Conservation (phyloP, 2,329 filamentous ascomycete genomes). For the Ophiostoma sp. region DNA sequence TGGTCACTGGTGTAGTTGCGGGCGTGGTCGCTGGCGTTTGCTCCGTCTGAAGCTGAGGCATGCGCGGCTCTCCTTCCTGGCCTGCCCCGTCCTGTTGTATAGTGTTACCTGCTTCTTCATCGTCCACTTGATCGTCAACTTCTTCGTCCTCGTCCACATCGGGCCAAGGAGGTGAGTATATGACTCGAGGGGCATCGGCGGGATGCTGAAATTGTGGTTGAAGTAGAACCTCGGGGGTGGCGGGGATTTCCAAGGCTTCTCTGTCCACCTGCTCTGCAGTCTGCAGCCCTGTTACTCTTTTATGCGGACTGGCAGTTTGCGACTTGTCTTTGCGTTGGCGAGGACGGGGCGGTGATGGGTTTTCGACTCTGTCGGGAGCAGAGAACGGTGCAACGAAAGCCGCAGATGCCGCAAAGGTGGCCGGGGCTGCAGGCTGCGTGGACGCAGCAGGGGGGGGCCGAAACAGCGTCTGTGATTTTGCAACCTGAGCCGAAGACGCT, state of each 20-base stretch:
- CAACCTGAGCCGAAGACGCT: background rate
- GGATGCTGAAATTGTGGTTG: background rate
- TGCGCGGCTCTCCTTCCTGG: background rate
- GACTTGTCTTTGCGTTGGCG: background rate
- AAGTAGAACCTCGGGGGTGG: background rate
- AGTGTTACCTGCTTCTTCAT: background rate
- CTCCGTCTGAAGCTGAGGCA: background rate
- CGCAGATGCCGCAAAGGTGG: too few relatives aligned
- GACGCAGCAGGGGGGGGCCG: background rate
- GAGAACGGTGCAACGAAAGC: too few relatives aligned
- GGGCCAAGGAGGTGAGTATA: background rate
- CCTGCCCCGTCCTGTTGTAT: background rate
- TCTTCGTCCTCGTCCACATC: background rate
- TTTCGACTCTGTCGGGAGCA: background rate
- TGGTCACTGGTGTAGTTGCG: background rate
- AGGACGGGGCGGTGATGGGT: background rate
- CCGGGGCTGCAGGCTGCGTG: background rate
- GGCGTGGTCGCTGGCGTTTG: background rate
- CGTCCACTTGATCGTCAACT: background rate
- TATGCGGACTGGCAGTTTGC: background rate
- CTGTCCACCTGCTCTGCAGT: background rate
- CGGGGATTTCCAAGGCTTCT: background rate
- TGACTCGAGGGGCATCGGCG: background rate
- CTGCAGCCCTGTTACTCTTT: background rate
- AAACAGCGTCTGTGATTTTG: background rate